Evolutionary conservation across 305 asterid genomes (phyloP), one percentile per base, ranked within the genome.

Genomic region (Fraxinus baroniana): DNA sequence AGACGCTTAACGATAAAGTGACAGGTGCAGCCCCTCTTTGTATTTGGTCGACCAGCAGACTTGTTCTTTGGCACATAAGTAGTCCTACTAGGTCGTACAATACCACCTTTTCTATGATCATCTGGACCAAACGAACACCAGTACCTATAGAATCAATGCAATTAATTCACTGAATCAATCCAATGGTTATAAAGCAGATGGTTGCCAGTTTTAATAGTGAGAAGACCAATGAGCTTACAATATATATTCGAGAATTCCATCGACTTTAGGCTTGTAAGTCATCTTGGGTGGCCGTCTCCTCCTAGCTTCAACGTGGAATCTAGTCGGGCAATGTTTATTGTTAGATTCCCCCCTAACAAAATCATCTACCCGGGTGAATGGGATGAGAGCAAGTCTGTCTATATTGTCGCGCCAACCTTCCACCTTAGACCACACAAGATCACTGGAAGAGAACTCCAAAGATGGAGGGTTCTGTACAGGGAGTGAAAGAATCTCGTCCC

Each of bases 81-180:
- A 55, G 78, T 88, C 89, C 98, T 89, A 87, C 99, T 95, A 68
- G 99, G 98, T 28, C 99, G 95, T 52, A 95, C 94, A 52, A 88
- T 26, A 78, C 99, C 99, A 22, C 98, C 99, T 84, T 87, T 90
- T 80, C 98, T 90, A 81, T 93, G 95, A 85, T 95, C 99, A 85
- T 95, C 99, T 9, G 99, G 99, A 66, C 99, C 99, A 88, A 93
- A 95, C 66, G 99, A 95, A 86, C 99, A 95, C 99, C 98, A 95
- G 84, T 93, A 95, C 93, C 98, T 95, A 84, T 64, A 81, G 76
- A 85, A 85, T 84, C 70, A 77, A 44, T 26, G 49, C 4, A 18
- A 72, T 73, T 37, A 78, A 33, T 76, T 79, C 46, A 70, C 8
- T 28, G 33, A 36, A 39, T 39, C 79, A 76, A 81, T 7, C 66